Base-by-base conservation (phyloP, 306 rosid species). In the Vigna mungo region DNA sequence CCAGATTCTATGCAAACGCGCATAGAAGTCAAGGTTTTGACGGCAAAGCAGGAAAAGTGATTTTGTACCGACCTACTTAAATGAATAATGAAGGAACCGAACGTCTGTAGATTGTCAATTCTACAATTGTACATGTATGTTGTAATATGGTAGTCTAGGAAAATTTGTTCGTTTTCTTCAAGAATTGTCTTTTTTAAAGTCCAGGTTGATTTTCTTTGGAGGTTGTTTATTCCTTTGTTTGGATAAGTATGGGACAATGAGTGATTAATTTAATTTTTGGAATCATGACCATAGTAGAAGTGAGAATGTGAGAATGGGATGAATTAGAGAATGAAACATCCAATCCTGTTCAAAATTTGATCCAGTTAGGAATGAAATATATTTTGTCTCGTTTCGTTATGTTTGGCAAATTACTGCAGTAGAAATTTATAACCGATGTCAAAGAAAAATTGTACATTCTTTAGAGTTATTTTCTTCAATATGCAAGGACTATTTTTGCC, bases 21-120 rank as follows among this genome's bases (percentile, higher is more conserved):
- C 83, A 53, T 80, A 72, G 32, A 80, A 64, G 66, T 63, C 83
- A 72, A 72, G 74, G 79, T 77, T 74, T 73, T 72, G 81, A 70
- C 9, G 81, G 61, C 67, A 61, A 75, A 23, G 47, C 43, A 56
- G 60, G 65, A 60, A 72, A 78, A 70, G 80, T 79, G 82, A 78
- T 84, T 87, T 87, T 87, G 87, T 64, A 67, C 81, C 72, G 61
- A 39, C 66, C 78, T 49, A 61, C 72, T 72, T 78, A 66, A 80
- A 64, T 18, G 36, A 65, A 78, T 65, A 75, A 80, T 13, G 76
- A 60, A 62, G 72, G 37, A 74, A 76, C 52, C 72, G 77, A 59
- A 62, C 47, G 16, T 18, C 13, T 64, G 54, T 76, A 69, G 87
- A 58, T 44, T 54, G 60, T 76, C 58, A 39, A 68, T 68, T 59